phyloP scores from a whole-genome alignment of 2,329 filamentous ascomycete species.

The Aspergillus sp. region DNA sequence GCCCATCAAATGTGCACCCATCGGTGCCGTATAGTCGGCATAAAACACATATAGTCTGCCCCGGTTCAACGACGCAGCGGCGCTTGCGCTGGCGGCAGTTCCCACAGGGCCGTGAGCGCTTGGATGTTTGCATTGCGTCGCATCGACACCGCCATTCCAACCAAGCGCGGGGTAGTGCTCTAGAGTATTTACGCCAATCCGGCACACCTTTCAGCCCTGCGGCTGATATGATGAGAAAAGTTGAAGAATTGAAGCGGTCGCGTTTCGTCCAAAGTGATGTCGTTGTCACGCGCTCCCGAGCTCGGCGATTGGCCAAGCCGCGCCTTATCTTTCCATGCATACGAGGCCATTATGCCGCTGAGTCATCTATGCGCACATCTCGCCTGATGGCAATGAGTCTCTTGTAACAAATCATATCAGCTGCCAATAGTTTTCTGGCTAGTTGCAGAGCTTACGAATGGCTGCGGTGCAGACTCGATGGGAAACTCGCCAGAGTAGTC shows the following conservation, averaged over 20 bases:
- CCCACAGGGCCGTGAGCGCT: constrained; percentile 6
- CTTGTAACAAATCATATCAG: too few relatives aligned
- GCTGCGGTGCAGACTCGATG: too few relatives aligned
- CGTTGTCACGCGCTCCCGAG: not conserved
- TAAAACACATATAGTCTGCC: constrained; percentile 3
- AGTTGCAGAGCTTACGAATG: too few relatives aligned
- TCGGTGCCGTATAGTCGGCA: constrained; percentile 6
- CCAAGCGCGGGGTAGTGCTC: too few relatives aligned
- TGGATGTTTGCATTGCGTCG: not conserved
- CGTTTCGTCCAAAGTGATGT: not conserved
- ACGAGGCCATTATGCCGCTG: not conserved
- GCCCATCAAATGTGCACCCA: constrained; percentile 5
- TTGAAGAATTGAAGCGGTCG: not conserved
- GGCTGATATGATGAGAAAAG: not conserved
- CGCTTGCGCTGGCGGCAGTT: constrained; percentile 8
- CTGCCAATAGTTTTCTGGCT: too few relatives aligned
- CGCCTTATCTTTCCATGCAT: not conserved
- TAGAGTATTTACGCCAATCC: too few relatives aligned
- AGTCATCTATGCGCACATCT: not conserved
- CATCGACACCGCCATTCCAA: not conserved
- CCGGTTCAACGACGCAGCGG: constrained; percentile 7
- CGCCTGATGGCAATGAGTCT: not conserved
- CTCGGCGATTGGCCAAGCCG: not conserved
- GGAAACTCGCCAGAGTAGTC: too few relatives aligned
- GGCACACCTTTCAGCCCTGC: not conserved